Base-by-base conservation (phyloP, 1,139 yeast genomes). In the Diutina scorzettiae region DNA sequence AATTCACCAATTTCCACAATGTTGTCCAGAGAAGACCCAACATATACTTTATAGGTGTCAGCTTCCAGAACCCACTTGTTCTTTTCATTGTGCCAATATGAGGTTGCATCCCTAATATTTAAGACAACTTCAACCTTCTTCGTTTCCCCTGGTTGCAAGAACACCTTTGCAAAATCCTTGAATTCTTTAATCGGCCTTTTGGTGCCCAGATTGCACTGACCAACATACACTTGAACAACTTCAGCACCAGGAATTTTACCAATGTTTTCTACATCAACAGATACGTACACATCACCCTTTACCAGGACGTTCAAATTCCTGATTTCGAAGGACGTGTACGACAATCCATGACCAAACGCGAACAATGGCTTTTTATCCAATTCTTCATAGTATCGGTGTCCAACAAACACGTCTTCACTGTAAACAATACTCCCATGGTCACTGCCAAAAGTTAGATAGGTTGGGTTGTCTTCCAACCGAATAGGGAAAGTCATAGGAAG, bases 401-500 rank as follows among this genome's bases (percentile, higher is more conserved):
- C 83, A 44, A 76, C 56, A 54, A 67, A 76, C 34, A 77, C 71
- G 57, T 76, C 80, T 46, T 66, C 71, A 1, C 76, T 76, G 39
- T 77, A 78, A 43, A 72, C 55, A 20, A 71, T 76, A 44, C 72
- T 60, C 23, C 81, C 81, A 49, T 69, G 64, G 46, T 55, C 58
- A 34, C 63, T 51, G 24, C 49, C 56, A 43, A 53, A 60, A 49
- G 55, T 55, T 54, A 73, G 57, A 53, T 53, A 73, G 1, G 78
- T 64, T 4, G 79, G 79, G 11, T 57, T 57, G 2, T 61, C 63
- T 9, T 67, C 69, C 23, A 69, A 54, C 24, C 60, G 60, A 42
- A 63, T 69, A 11, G 83, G 81, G 50, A 78, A 68, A 1, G 83
- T 76, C 50, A 76, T 77, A 0, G 84, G 82, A 40, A 78, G 61